These are phyloP conservation scores for Citrus maxima DNA, from an alignment of 345 rosid species.

Conservation along the genomic window DNA sequence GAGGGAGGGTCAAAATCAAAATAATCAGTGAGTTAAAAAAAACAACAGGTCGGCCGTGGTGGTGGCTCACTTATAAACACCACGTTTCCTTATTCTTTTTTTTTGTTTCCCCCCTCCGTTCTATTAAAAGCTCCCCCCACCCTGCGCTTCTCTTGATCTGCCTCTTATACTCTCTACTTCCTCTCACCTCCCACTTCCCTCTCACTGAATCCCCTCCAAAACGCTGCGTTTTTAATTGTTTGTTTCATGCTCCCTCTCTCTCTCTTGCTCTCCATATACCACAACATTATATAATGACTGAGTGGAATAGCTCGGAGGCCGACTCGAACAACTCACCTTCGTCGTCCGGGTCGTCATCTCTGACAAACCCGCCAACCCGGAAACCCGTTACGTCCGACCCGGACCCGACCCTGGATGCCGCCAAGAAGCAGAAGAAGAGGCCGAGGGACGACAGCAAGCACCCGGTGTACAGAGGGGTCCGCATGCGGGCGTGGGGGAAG, in stretches of 20 bases:
- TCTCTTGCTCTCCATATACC: neutral
- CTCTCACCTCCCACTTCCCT: too few relatives aligned
- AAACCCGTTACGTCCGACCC: neutral
- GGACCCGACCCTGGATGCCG: constrained; percentile 6
- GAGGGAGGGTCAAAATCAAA: too few relatives aligned
- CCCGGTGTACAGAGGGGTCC: constrained; percentile 74
- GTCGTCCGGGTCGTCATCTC: constrained; percentile 8
- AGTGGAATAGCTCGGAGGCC: constrained; percentile 3
- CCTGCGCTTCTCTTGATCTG: neutral
- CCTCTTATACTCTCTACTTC: neutral
- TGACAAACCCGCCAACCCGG: neutral
- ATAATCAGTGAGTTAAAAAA: neutral
- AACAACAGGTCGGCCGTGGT: constrained; percentile 14
- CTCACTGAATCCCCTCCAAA: too few relatives aligned
- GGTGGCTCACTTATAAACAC: neutral
- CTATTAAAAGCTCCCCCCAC: neutral
- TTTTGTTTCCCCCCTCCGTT: neutral
- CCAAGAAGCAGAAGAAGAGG: constrained; percentile 3
- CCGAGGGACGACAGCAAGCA: constrained; percentile 29
- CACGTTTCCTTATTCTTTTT: neutral
- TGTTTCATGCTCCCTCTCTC: neutral
- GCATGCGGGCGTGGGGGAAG: constrained; percentile 95
- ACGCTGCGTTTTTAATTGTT: neutral
- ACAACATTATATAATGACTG: neutral
- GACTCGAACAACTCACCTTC: constrained; percentile 5